A percentile compares a stretch with the other conserved stretches of the same genome.
Evolutionary conservation across 495 filamentous ascomycete species (phyloP).

Genomic region (Lindgomyces ingoldianus): DNA sequence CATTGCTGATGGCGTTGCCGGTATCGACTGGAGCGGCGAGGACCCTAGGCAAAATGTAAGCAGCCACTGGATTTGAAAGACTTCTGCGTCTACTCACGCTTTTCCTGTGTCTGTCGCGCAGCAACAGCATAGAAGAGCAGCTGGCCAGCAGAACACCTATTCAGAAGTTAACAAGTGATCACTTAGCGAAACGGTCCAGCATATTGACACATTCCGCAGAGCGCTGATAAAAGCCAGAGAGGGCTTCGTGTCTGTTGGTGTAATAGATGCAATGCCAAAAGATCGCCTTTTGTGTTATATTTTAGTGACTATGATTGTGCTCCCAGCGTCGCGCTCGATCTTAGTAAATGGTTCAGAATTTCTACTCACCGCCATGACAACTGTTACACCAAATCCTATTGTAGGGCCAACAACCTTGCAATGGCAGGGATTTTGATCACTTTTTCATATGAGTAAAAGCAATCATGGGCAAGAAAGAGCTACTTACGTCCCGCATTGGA

Average conservation of each 20-base stretch:
- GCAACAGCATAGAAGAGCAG: constrained; percentile 61
- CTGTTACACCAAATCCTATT: constrained; percentile 53
- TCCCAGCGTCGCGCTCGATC: too few species aligned
- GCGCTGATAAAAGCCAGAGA: too few species aligned
- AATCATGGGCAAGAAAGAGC: neutral
- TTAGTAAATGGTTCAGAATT: neutral
- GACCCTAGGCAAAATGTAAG: constrained; percentile 45
- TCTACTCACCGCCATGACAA: constrained; percentile 56
- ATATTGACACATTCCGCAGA: too few species aligned
- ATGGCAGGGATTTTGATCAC: constrained; percentile 59
- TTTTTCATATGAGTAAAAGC: neutral
- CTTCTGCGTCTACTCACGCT: constrained; percentile 51
- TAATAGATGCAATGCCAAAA: too few species aligned
- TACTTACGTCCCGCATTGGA: constrained; percentile 39
- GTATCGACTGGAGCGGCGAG: constrained; percentile 58
- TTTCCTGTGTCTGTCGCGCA: constrained; percentile 58
- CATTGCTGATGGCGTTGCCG: constrained; percentile 55
- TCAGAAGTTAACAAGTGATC: constrained; percentile 13
- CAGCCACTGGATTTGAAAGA: neutral
- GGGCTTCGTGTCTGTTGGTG: too few species aligned
- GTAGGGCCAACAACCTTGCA: constrained; percentile 65
- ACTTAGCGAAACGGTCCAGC: too few species aligned
- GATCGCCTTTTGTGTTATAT: too few species aligned
- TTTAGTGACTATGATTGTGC: too few species aligned
- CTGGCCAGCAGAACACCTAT: constrained; percentile 61